Conservation (phyloP, 2,329 filamentous ascomycete species). For the Atkinsonella texensis region DNA sequence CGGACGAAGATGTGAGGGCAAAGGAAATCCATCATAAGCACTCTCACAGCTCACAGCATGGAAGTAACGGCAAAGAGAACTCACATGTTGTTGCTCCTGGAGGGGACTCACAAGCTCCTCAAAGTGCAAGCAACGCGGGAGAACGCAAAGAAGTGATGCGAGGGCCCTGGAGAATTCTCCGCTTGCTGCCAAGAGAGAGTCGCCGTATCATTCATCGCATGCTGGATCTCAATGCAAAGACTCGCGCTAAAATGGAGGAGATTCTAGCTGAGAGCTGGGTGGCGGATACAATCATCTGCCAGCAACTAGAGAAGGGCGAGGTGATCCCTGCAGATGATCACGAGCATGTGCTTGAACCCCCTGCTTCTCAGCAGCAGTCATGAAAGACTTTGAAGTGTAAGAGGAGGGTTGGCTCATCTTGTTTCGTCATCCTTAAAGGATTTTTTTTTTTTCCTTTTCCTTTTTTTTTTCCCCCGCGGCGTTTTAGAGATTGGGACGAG, state of each 20-base stretch:
- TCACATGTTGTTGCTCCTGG: constrained; percentile 3
- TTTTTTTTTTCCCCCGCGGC: background rate
- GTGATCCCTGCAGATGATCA: constrained; percentile 67
- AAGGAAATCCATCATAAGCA: constrained; percentile 11
- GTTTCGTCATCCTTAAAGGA: background rate
- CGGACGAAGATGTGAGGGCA: constrained; percentile 20
- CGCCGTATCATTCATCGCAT: constrained; percentile 83
- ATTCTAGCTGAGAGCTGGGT: constrained; percentile 86
- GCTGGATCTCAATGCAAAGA: constrained; percentile 78
- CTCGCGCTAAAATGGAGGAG: constrained; percentile 73
- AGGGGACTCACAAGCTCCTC: constrained; percentile 7
- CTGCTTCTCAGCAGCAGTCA: constrained; percentile 29
- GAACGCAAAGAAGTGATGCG: constrained; percentile 71
- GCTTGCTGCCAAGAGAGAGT: constrained; percentile 78
- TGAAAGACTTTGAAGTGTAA: constrained; percentile 9
- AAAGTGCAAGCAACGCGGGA: constrained; percentile 9
- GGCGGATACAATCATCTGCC: constrained; percentile 70
- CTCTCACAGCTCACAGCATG: constrained; percentile 3
- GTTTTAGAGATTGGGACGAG: background rate
- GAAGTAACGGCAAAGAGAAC: background rate
- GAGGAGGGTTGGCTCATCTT: background rate
- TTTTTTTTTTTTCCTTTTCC: background rate
- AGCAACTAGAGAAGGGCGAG: constrained; percentile 58
- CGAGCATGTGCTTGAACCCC: constrained; percentile 73
- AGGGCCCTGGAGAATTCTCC: constrained; percentile 81